These are phyloP conservation scores for Stentor roeselii DNA, from an alignment of 73 alveolate species.

Conservation along the genomic window DNA sequence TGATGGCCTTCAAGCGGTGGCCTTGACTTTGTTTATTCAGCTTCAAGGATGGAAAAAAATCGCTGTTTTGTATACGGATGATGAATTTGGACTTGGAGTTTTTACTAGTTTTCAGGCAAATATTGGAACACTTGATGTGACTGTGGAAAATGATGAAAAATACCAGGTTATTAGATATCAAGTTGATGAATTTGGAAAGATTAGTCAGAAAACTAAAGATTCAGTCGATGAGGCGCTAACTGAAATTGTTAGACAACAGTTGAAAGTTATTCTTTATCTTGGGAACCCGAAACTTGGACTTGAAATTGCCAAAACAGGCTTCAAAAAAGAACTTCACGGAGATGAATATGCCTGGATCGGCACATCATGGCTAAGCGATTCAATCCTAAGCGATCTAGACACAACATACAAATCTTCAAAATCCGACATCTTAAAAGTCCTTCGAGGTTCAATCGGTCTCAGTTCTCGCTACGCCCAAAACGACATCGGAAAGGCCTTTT, in stretches of 20 bases:
- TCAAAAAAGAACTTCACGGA: background rate
- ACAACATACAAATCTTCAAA: background rate
- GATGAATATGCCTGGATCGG: background rate
- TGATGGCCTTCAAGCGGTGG: background rate
- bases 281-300: background rate
- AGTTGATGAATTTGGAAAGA: background rate
- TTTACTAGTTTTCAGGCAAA: background rate
- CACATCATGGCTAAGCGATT: background rate
- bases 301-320: background rate
- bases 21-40: background rate
- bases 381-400: background rate
- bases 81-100: conserved; percentile 12
- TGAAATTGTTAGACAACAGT: background rate
- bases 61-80: conserved; percentile 13
- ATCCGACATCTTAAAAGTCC: background rate
- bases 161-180: background rate
- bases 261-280: background rate
- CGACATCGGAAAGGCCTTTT: background rate
- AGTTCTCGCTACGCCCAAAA: background rate
- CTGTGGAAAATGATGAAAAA: background rate
- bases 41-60: conserved; percentile 1
- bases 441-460: background rate
- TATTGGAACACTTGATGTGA: background rate
- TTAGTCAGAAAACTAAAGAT: background rate
- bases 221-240: conserved; percentile 14